Conservation (phyloP, 805 yeast genomes). For the Kockiozyma suomiensis region DNA sequence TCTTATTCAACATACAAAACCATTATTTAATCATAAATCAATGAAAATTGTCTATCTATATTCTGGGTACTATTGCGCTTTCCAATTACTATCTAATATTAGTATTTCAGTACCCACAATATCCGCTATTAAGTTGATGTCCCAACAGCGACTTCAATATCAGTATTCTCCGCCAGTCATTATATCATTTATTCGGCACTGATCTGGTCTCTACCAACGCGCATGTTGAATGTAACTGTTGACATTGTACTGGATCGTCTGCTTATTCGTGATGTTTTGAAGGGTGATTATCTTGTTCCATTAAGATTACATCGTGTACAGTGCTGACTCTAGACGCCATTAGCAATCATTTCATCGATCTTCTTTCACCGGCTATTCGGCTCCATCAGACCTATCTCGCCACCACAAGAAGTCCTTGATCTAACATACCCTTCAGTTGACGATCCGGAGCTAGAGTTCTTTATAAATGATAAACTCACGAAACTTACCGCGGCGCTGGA, state of each 20-base stretch:
- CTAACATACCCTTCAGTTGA: constrained; percentile 60
- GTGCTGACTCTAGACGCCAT: not conserved
- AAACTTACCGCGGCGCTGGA: constrained; percentile 38
- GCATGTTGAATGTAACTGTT: constrained; percentile 23
- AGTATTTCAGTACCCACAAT: too few species aligned
- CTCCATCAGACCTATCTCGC: constrained; percentile 52
- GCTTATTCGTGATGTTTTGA: constrained; percentile 24
- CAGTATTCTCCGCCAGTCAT: too few species aligned
- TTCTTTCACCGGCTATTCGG: constrained; percentile 73
- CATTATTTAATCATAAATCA: too few species aligned
- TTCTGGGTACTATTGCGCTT: too few species aligned
- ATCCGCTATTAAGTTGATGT: too few species aligned
- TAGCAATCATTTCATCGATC: constrained; percentile 65
- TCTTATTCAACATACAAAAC: too few species aligned
- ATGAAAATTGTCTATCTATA: too few species aligned
- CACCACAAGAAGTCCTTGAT: constrained; percentile 56
- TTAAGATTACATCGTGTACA: not conserved
- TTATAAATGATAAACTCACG: constrained; percentile 45
- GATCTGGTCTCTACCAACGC: too few species aligned
- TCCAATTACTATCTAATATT: too few species aligned
- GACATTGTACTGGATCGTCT: constrained; percentile 28
- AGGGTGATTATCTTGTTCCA: constrained; percentile 9
- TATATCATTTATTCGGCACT: too few species aligned
- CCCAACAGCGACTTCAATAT: too few species aligned
- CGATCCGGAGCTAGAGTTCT: constrained; percentile 52